Conservation (phyloP, 768 basidiomycete species). For the Dacryopinax spathularia region DNA sequence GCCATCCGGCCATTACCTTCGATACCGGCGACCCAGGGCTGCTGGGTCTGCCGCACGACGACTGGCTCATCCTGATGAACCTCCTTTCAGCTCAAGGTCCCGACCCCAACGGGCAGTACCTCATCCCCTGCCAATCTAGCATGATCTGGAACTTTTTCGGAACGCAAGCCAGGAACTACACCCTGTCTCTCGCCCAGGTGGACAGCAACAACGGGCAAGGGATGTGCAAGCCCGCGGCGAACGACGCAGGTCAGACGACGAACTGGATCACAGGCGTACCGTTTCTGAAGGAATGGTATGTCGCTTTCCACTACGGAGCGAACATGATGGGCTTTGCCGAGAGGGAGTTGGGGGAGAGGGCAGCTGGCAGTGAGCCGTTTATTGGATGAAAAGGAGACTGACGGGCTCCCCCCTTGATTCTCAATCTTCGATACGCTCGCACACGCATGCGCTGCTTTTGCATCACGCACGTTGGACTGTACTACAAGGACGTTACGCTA, state of each 20-base stretch:
- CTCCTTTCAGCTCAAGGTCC: conserved; percentile 1
- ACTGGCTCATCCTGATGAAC: conserved; percentile 7
- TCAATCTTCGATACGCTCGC: too few relatives aligned
- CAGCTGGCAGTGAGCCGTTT: not conserved
- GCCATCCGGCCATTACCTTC: conserved; percentile 1
- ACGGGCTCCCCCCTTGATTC: not conserved
- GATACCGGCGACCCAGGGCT: conserved; percentile 8
- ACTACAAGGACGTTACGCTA: too few relatives aligned
- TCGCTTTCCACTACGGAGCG: conserved; percentile 7
- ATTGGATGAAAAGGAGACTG: not conserved
- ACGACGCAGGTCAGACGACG: conserved; percentile 9
- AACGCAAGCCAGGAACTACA: conserved; percentile 4
- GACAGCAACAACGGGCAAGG: conserved; percentile 5
- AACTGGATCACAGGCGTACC: conserved; percentile 7
- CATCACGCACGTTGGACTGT: too few relatives aligned
- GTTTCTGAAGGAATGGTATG: conserved; percentile 10
- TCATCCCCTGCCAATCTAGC: conserved; percentile 4
- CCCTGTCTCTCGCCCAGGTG: conserved; percentile 3
- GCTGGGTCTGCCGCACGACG: conserved; percentile 8
- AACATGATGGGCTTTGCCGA: conserved; percentile 3
- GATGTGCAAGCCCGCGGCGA: conserved; percentile 6
- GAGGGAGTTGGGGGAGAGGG: not conserved
- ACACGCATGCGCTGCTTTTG: too few relatives aligned
- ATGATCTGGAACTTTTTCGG: conserved; percentile 11
- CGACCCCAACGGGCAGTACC: conserved; percentile 4